These are phyloP conservation scores for Tetrahymena thermophila DNA, from an alignment of 73 alveolate genomes.

Conservation along the genomic window DNA sequence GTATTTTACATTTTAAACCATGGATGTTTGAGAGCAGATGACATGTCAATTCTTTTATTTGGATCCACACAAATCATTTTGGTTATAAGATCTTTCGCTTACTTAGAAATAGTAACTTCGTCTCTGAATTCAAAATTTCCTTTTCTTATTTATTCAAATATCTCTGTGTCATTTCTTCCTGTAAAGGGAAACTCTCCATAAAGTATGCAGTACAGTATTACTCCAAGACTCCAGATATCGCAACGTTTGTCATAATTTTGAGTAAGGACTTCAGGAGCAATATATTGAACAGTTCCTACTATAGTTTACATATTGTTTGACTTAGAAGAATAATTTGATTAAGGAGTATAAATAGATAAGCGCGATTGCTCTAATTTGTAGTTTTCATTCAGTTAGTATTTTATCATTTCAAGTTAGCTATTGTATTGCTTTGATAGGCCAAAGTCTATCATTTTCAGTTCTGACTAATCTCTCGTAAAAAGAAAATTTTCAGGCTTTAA, in stretches of 20 bases:
- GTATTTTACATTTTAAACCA: conserved; percentile 30
- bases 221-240: conserved; percentile 6
- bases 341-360: neutral
- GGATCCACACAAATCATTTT: conserved; percentile 27
- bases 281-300: neutral
- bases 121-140: neutral
- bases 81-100: neutral
- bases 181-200: neutral
- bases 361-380: neutral
- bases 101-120: neutral
- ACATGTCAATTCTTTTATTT: conserved; percentile 43
- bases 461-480: conserved; percentile 60
- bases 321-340: neutral
- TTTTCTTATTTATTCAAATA: neutral
- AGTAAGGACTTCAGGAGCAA: conserved; percentile 19
- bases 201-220: neutral
- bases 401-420: neutral
- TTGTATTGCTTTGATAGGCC: conserved; percentile 69
- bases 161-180: neutral
- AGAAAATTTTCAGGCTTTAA: conserved; percentile 91
- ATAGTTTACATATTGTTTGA: neutral
- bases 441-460: conserved; percentile 86
- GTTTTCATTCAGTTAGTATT: neutral
- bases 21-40: conserved; percentile 56
- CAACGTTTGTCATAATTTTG: neutral